phyloP scores from a whole-genome alignment of 2,329 filamentous ascomycete species.

The Chrysosporium keratinophilum region DNA sequence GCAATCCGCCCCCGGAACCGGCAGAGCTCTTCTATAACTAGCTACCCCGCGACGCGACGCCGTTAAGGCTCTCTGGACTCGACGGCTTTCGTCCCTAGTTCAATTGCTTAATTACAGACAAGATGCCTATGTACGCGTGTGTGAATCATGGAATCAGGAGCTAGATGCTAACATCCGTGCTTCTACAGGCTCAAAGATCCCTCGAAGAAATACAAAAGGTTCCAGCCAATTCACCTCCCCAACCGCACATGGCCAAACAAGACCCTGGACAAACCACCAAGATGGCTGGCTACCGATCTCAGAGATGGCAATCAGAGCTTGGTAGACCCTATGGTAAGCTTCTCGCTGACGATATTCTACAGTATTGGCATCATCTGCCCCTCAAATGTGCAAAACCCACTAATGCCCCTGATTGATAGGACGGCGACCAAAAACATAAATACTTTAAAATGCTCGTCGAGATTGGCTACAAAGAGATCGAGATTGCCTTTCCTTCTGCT shows the following conservation, averaged over 20 bases:
- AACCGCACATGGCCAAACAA: slow-evolving; percentile 67
- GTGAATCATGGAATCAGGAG: neutral
- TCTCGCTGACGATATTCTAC: neutral
- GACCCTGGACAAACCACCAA: slow-evolving; percentile 69
- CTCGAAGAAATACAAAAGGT: slow-evolving; percentile 40
- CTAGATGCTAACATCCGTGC: neutral
- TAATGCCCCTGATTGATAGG: slow-evolving; percentile 42
- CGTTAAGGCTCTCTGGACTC: neutral
- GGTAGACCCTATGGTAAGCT: slow-evolving; percentile 76
- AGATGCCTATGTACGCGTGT: slow-evolving; percentile 18
- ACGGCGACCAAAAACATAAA: slow-evolving; percentile 84
- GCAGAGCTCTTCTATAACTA: neutral
- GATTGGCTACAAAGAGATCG: slow-evolving; percentile 94
- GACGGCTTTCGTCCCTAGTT: neutral
- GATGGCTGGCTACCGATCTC: slow-evolving; percentile 83
- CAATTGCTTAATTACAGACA: neutral
- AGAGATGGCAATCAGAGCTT: slow-evolving; percentile 91
- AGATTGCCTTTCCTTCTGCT: slow-evolving; percentile 88
- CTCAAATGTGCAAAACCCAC: neutral
- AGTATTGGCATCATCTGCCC: neutral
- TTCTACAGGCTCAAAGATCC: slow-evolving; percentile 39
- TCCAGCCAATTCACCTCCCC: slow-evolving; percentile 40
- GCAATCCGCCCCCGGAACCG: neutral
- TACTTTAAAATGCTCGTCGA: slow-evolving; percentile 93
- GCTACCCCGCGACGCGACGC: neutral